Conservation (phyloP, 768 basidiomycete genomes). For the Hemileccinum rubropunctum region DNA sequence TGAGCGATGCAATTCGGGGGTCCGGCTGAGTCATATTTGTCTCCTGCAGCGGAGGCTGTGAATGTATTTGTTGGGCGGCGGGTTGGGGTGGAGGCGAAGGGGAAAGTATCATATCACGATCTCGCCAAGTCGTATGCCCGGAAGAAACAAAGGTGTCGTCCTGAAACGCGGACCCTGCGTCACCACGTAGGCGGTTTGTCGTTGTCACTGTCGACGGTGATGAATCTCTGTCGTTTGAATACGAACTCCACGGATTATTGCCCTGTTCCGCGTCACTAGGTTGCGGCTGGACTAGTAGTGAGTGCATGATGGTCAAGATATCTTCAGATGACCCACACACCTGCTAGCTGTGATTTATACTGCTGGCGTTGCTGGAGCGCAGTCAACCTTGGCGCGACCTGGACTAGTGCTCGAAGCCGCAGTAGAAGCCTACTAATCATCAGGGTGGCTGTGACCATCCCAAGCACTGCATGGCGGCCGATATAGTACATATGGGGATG, state of each 20-base stretch:
- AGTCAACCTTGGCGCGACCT: background rate
- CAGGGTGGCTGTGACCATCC: slow-evolving; percentile 9
- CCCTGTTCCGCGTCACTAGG: background rate
- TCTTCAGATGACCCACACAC: background rate
- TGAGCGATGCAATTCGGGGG: slow-evolving; percentile 53
- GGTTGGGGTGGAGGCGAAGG: slow-evolving; percentile 13
- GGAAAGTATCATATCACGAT: slow-evolving; percentile 19
- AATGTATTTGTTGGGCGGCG: background rate
- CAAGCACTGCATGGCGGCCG: background rate
- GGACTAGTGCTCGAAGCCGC: background rate
- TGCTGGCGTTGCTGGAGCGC: slow-evolving; percentile 2
- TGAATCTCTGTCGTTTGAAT: background rate
- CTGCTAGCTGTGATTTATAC: background rate
- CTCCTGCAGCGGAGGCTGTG: background rate
- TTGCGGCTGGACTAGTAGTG: background rate
- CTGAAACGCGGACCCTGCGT: background rate
- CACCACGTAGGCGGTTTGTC: background rate
- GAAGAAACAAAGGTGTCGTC: background rate
- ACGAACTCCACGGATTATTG: slow-evolving; percentile 8
- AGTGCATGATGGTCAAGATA: background rate
- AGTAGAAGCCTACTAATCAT: background rate
- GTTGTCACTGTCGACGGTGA: background rate
- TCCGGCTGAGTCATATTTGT: slow-evolving; percentile 22
- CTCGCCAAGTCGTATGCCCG: background rate
- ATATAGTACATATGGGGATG: no score